Evolutionary conservation across 1,284 basidiomycete species (phyloP).

Genomic region (Trametes sp.): DNA sequence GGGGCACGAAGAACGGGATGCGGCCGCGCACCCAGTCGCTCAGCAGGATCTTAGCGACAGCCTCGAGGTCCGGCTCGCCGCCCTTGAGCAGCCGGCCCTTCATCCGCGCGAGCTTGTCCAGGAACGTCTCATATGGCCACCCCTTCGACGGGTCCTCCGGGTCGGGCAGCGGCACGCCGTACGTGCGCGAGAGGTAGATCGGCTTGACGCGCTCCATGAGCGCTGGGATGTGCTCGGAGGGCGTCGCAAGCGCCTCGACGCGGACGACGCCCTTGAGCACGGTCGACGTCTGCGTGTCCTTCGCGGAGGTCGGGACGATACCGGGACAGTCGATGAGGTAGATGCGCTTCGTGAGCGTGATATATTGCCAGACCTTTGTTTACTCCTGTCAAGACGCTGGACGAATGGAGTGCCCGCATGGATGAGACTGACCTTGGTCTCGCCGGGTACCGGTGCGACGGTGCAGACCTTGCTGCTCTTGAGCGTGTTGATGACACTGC

Average conservation of each 20-base stretch:
- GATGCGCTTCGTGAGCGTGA: slow-evolving; percentile 94
- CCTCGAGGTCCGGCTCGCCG: slow-evolving; percentile 93
- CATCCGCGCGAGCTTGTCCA: slow-evolving; percentile 89
- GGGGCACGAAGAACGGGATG: slow-evolving; percentile 88
- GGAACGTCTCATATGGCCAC: slow-evolving; percentile 84
- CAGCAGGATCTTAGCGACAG: slow-evolving; percentile 94
- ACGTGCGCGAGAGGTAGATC: slow-evolving; percentile 92
- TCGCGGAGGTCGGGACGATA: slow-evolving; percentile 93
- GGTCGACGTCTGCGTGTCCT: slow-evolving; percentile 91
- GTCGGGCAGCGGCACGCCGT: slow-evolving; percentile 77
- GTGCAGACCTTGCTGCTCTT: slow-evolving; percentile 99
- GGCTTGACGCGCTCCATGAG: slow-evolving; percentile 92
- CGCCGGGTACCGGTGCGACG: slow-evolving; percentile 96
- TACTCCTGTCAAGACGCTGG: slow-evolving; percentile 42
- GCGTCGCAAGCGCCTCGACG: slow-evolving; percentile 94
- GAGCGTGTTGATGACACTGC: slow-evolving; percentile 97
- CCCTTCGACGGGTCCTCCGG: slow-evolving; percentile 53
- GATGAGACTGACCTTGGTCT: slow-evolving; percentile 81
- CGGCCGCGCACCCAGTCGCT: slow-evolving; percentile 98
- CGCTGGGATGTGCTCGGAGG: slow-evolving; percentile 92
- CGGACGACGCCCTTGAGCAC: slow-evolving; percentile 98
- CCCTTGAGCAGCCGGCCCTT: slow-evolving; percentile 93
- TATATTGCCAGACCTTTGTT: slow-evolving; percentile 93
- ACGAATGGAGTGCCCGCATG: slow-evolving; percentile 10
- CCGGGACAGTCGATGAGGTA: slow-evolving; percentile 99